Conservation (phyloP, 768 basidiomycete species). For the Pleurotus tuoliensis region DNA sequence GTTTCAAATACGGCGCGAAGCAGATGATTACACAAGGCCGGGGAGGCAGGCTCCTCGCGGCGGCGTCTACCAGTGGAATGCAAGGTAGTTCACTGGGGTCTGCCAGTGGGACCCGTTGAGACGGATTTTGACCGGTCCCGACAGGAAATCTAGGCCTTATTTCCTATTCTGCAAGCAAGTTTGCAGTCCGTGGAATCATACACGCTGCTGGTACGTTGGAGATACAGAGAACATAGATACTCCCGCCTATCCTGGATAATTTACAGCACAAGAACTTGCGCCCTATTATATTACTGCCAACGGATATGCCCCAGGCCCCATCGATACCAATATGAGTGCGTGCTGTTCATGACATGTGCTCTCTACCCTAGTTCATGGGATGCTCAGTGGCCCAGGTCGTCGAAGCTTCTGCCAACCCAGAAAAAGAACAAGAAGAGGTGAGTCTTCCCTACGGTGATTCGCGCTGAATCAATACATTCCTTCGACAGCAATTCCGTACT, state of each 20-base stretch:
- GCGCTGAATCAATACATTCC: too few relatives aligned
- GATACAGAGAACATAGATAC: not conserved
- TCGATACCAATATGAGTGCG: slow-evolving; percentile 14
- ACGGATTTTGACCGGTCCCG: too few relatives aligned
- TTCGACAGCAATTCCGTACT: too few relatives aligned
- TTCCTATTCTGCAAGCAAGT: slow-evolving; percentile 36
- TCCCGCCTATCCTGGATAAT: not conserved
- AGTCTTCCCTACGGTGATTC: too few relatives aligned
- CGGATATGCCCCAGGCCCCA: slow-evolving; percentile 33
- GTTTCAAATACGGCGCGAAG: slow-evolving; percentile 32
- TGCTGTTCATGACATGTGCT: not conserved
- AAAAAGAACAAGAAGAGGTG: too few relatives aligned
- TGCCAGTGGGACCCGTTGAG: too few relatives aligned
- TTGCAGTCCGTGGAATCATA: slow-evolving; percentile 39
- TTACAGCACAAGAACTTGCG: slow-evolving; percentile 32
- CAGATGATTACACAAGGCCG: slow-evolving; percentile 36
- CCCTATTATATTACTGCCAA: slow-evolving; percentile 38
- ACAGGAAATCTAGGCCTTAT: not conserved
- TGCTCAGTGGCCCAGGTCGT: not conserved
- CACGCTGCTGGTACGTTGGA: slow-evolving; percentile 28
- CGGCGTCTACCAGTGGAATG: slow-evolving; percentile 33
- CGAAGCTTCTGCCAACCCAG: not conserved
- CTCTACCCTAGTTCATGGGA: not conserved
- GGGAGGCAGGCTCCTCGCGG: slow-evolving; percentile 39
- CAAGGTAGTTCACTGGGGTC: slow-evolving; percentile 22